Base-by-base conservation (phyloP, 2,329 filamentous ascomycete species). In the Fonsecaea erecta region DNA sequence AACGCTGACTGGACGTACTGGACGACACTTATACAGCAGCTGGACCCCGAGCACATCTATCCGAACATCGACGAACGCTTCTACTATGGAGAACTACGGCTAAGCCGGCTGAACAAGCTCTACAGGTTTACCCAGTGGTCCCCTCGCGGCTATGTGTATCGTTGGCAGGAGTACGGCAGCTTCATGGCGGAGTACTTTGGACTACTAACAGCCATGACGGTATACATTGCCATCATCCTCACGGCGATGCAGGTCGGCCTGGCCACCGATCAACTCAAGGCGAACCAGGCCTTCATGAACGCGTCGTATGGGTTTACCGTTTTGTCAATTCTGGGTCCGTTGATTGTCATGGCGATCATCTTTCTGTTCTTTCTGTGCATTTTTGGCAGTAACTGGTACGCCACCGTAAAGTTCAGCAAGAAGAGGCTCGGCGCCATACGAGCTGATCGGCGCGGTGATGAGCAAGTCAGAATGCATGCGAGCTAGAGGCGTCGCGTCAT, bases 261-360 rank as follows among this genome's bases (percentile, higher is more conserved):
- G 4, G 74, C 66, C 3, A 76, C 72, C 3, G 64, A 69, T 3
- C 34, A 56, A 3, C 63, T 77, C 1, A 11, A 51, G 8, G 24
- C 73, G 0, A 80, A 76, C 65, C n/a, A 64, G 0, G 62, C 69
- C 0, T 86, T 85, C 69, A 77, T 81, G 68, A 58, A 63, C 8
- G 81, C 77, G 0, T 78, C 78, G 1, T 82, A 81, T 64, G 81
- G 81, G 1, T 84, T 85, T 62, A 78, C 80, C 2, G 71, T 84
- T 3, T 83, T 85, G 61, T 75, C 80, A 0, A 81, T 84, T 28
- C 14, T 83, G 5, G 77, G 73, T 3, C 81, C 81, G 0, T 66
- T 81, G 8, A 59, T 71, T n/a, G n/a, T n/a, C n/a, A n/a, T n/a
- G n/a, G n/a, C n/a, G n/a, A n/a, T n/a, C n/a, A n/a, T n/a, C n/a